Evolutionary conservation across 495 filamentous ascomycete species (phyloP).

Genomic region (Penicillium manginii): DNA sequence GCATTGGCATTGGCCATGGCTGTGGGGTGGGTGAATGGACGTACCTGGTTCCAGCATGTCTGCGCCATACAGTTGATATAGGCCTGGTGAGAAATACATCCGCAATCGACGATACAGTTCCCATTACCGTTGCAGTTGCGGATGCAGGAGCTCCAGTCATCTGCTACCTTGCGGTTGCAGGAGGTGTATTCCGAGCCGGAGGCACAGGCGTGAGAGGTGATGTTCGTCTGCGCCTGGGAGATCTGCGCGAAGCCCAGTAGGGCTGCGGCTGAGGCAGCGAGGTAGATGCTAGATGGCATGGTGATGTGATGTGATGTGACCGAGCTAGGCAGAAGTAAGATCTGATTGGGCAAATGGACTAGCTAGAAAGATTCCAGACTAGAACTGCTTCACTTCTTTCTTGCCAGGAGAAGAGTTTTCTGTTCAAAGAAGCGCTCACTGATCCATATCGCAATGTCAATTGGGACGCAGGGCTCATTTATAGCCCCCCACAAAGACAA

Average conservation of each 20-base stretch:
- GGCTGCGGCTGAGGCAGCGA: conserved; percentile 20
- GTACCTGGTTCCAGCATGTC: conserved; percentile 38
- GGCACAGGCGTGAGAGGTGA: conserved; percentile 27
- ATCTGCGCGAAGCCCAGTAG: conserved; percentile 19
- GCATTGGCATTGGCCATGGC: too few species aligned
- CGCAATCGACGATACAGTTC: conserved; percentile 31
- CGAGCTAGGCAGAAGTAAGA: too few species aligned
- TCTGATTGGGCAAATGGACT: too few species aligned
- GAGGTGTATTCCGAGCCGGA: conserved; percentile 20
- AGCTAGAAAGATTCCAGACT: too few species aligned
- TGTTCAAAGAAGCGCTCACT: too few species aligned
- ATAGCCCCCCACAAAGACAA: not conserved
- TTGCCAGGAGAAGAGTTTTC: too few species aligned
- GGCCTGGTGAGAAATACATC: conserved; percentile 31
- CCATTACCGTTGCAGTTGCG: conserved; percentile 26
- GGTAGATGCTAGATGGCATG: conserved; percentile 25
- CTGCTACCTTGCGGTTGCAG: conserved; percentile 29
- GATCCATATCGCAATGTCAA: not conserved
- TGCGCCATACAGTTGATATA: conserved; percentile 40
- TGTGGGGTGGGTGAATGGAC: too few species aligned
- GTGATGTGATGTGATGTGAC: not conserved
- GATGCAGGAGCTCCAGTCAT: conserved; percentile 30
- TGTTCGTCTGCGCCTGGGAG: conserved; percentile 31
- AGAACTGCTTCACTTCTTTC: too few species aligned
- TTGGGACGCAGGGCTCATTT: not conserved